These are phyloP conservation scores for Vinca minor DNA, from an alignment of 257 asterid species.

Conservation along the genomic window DNA sequence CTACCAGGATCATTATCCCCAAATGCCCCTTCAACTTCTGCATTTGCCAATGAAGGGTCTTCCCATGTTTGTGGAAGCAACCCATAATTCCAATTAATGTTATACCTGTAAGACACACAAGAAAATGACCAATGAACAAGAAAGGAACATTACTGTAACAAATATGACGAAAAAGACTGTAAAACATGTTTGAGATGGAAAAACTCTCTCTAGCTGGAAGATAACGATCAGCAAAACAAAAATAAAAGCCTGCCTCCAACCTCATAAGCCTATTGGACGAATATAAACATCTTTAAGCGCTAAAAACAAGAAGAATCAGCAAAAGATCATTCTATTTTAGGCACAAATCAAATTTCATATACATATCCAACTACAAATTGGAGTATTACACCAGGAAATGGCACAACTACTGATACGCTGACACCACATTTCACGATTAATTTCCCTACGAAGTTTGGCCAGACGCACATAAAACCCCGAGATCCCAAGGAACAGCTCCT, in stretches of 20 bases:
- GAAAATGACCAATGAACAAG: conserved; percentile 1
- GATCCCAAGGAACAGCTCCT: too few relatives aligned
- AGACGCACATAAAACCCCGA: neutral
- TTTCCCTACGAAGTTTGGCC: too few relatives aligned
- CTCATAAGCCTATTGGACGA: neutral
- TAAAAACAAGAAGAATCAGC: neutral
- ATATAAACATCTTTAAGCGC: neutral
- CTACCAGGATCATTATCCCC: conserved; percentile 98
- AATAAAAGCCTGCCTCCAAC: neutral
- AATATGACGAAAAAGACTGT: neutral
- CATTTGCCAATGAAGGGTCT: conserved; percentile 76
- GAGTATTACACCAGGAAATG: too few relatives aligned
- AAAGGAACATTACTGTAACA: neutral
- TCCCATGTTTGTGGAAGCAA: conserved; percentile 99
- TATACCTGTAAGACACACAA: conserved; percentile 45
- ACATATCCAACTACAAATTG: too few relatives aligned
- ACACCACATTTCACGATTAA: too few relatives aligned
- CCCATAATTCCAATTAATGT: conserved; percentile 97
- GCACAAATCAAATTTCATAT: neutral
- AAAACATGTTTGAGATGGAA: neutral
- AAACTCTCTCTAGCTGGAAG: neutral
- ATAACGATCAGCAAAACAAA: neutral
- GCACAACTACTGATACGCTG: too few relatives aligned
- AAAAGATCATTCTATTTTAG: neutral
- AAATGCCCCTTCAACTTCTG: conserved; percentile 94